These are phyloP conservation scores for Dactylellina haptotyla DNA, from an alignment of 2,329 filamentous ascomycete species.

Conservation along the genomic window DNA sequence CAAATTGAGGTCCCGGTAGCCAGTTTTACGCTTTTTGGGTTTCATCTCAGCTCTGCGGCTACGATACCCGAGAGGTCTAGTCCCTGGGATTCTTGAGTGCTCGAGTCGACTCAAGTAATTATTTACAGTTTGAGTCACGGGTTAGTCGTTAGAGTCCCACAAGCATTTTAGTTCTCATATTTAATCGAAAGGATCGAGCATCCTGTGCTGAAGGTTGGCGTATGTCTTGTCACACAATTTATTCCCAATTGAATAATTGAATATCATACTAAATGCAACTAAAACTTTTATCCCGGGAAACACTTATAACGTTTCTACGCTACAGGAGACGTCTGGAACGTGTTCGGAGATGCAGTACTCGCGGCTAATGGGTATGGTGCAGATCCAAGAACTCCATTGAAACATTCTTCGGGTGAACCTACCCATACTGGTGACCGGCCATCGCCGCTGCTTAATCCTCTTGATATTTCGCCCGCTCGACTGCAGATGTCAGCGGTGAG, in stretches of 20 bases:
- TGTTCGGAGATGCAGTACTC: background rate
- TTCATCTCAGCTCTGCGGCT: background rate
- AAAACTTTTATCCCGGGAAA: too few relatives aligned
- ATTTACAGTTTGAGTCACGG: too few relatives aligned
- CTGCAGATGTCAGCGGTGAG: conserved; percentile 1
- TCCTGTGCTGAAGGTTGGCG: too few relatives aligned
- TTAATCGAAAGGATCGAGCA: too few relatives aligned
- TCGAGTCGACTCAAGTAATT: background rate
- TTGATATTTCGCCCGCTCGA: background rate
- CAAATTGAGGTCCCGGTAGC: background rate
- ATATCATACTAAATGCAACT: too few relatives aligned
- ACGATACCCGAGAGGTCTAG: background rate
- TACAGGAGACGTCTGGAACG: too few relatives aligned
- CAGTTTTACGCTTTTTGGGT: background rate
- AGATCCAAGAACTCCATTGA: conserved; percentile 2
- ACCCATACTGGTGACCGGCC: background rate
- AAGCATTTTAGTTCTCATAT: too few relatives aligned
- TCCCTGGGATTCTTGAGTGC: background rate
- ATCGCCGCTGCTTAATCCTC: background rate
- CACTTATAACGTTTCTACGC: too few relatives aligned
- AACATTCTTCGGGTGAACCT: conserved; percentile 9
- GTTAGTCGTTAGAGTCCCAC: too few relatives aligned
- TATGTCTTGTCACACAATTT: too few relatives aligned
- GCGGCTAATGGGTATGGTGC: background rate
- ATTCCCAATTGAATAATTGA: background rate